These are phyloP conservation scores for Phytophthora constricta DNA, from an alignment of 352 stramenopile species.

Conservation along the genomic window DNA sequence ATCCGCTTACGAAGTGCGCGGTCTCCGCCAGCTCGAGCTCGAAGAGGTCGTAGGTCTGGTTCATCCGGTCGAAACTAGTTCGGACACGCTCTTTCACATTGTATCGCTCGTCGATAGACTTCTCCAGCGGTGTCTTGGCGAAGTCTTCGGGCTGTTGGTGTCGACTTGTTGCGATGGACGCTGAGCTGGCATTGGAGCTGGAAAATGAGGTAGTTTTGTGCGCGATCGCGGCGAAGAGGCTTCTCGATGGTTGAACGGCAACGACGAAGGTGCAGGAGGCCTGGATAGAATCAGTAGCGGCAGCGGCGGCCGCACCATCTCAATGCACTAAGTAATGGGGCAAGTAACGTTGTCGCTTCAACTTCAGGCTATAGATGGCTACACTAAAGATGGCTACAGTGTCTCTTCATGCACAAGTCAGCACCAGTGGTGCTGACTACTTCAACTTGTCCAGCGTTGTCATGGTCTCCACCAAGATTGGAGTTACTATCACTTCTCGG, in stretches of 20 bases:
- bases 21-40: conserved; percentile 38
- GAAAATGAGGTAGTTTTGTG: conserved; percentile 37
- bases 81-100: conserved; percentile 24
- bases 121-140: conserved; percentile 35
- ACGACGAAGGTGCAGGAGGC: conserved; percentile 13
- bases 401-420: too few species aligned
- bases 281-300: conserved; percentile 20
- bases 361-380: too few species aligned
- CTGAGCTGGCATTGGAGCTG: conserved; percentile 26
- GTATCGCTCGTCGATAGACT: conserved; percentile 31
- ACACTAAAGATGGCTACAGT: too few species aligned
- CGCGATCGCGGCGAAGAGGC: conserved; percentile 8
- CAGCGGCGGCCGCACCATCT: conserved; percentile 23
- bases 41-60: conserved; percentile 41
- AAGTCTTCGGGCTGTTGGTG: conserved; percentile 34
- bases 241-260: conserved; percentile 26
- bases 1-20: conserved; percentile 22
- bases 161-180: conserved; percentile 3
- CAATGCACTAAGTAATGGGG: neutral
- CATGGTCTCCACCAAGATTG: too few species aligned
- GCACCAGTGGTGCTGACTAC: too few species aligned
- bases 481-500: too few species aligned
- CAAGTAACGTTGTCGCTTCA: too few species aligned
- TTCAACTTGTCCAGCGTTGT: too few species aligned
- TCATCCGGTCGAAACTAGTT: conserved; percentile 41